Conservation (phyloP, 768 basidiomycete genomes). For the Lyophyllum semitale region DNA sequence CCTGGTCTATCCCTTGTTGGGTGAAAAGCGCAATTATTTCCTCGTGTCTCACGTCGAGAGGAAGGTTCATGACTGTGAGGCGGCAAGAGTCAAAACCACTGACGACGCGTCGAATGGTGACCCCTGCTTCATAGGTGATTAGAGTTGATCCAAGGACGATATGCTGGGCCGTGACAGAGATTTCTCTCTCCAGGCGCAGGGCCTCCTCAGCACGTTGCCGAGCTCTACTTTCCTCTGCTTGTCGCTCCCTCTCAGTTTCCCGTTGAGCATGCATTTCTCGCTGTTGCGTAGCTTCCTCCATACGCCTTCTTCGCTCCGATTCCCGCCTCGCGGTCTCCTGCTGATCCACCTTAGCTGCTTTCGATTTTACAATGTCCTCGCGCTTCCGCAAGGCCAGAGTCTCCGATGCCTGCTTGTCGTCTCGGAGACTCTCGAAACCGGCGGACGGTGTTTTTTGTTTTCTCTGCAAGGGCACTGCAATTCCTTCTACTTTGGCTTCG, state of each 20-base stretch:
- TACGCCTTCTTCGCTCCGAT: no score
- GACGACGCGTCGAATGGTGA: slow-evolving; percentile 42
- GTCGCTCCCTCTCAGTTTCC: slow-evolving; percentile 4
- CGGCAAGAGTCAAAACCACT: slow-evolving; percentile 56
- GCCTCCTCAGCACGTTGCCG: no score
- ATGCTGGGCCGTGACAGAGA: slow-evolving; percentile 39
- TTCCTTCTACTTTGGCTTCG: no score
- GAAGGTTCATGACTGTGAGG: slow-evolving; percentile 47
- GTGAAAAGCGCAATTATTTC: slow-evolving; percentile 47
- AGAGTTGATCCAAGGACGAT: slow-evolving; percentile 49
- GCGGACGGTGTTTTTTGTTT: no score
- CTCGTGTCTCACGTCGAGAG: slow-evolving; percentile 33
- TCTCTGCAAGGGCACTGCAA: no score
- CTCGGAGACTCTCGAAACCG: no score
- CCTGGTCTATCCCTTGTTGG: slow-evolving; percentile 41
- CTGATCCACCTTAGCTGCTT: no score
- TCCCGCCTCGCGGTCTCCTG: no score
- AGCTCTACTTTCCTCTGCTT: no score
- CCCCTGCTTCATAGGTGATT: slow-evolving; percentile 51
- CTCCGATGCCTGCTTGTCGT: no score
- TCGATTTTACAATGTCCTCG: no score
- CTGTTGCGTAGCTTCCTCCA: background rate
- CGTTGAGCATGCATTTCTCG: slow-evolving; percentile 3
- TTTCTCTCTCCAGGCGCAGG: slow-evolving; percentile 33
- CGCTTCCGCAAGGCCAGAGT: no score